Base-by-base conservation (phyloP, 805 yeast genomes). In the Candida germanica region DNA sequence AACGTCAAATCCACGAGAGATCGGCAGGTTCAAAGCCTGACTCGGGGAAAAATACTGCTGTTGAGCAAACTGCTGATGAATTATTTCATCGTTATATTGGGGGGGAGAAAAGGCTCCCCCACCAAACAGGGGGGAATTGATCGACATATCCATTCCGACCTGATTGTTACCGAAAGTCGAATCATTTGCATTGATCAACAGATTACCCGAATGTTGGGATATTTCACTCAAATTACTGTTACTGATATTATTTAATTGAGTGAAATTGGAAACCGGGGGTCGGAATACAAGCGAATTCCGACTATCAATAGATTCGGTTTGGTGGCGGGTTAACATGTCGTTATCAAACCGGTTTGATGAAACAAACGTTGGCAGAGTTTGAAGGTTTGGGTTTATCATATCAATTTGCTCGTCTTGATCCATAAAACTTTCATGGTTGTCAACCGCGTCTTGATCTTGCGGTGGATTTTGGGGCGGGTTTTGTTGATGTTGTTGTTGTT, bases 161-260 rank as follows among this genome's bases (percentile, higher is more conserved):
- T 26, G 33, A 7, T 15, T 9, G 14, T 10, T 14, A 19, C 5
- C 12, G 14, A 30, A 40, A 25, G 37, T 48, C 29, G 45, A 54
- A 18, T 13, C 15, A 24, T 13, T 19, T 25, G 30, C 31, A 28
- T 19, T 32, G 29, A 25, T 33, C 43, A 43, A 15, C 55, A 54
- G 22, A 56, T 49, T 27, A 18, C 29, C 32, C 7, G 41, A 37
- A 31, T 49, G 43, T 41, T 50, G 54, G 38, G 64, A 59, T 20
- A 58, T 53, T 16, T 64, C 71, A 4, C 67, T 59, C 29, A 67
- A 48, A 39, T 67, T 65, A 8, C 71, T 61, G 37, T 54, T 63
- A 44, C 69, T 61, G 39, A 50, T 49, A 45, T 67, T 67, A 44
- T 58, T 59, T 42, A 67, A 50, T 36, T 62, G 64, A 11, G 71